These are phyloP conservation scores for Gracilaria vermiculophylla DNA, from an alignment of 23 red algal species.

Conservation along the genomic window DNA sequence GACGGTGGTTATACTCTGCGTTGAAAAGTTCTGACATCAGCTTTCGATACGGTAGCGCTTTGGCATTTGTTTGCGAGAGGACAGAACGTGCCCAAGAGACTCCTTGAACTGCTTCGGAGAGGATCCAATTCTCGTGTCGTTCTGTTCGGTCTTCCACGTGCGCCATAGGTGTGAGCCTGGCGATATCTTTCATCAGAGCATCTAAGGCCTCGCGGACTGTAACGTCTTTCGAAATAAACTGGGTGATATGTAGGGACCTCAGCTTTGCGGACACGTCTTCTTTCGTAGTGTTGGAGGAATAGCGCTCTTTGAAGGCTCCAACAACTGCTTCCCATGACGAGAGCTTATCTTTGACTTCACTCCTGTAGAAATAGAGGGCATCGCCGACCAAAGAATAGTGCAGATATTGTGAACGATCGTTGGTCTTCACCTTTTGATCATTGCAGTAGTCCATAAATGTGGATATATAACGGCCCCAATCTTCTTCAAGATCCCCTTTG, in stretches of 20 bases:
- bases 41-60: neutral
- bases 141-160: neutral
- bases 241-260: neutral
- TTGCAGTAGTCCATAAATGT: neutral
- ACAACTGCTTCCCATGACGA: neutral
- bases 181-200: neutral
- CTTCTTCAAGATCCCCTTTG: neutral
- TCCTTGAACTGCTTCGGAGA: neutral
- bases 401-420: neutral
- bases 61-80: neutral
- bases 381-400: neutral
- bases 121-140: neutral
- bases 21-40: neutral
- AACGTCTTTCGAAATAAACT: neutral
- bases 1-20: neutral
- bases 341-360: neutral
- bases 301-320: neutral
- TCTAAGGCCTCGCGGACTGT: neutral
- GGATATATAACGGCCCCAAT: neutral
- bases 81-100: neutral
- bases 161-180: neutral
- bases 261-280: neutral
- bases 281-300: neutral
- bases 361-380: constrained; percentile 11
- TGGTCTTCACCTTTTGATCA: neutral